Conservation (phyloP, 2,329 filamentous ascomycete genomes). For the Tolypocladium ophioglossoides region DNA sequence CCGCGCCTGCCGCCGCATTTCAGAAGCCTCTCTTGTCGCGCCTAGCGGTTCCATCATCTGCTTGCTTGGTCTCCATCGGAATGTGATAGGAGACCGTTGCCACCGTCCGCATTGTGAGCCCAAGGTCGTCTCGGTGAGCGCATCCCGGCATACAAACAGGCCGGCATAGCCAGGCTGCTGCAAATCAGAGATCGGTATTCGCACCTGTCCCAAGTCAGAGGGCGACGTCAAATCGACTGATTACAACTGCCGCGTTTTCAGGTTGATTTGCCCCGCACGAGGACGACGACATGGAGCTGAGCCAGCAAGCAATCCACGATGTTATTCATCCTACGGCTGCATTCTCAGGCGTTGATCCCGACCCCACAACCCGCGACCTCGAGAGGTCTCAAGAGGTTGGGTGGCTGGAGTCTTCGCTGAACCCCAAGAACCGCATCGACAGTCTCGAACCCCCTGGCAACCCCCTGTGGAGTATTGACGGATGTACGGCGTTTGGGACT, state of each 20-base stretch:
- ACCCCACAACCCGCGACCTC: not conserved
- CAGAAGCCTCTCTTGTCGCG: too few relatives aligned
- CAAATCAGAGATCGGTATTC: not conserved
- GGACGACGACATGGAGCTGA: slow-evolving; percentile 39
- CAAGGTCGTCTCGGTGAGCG: not conserved
- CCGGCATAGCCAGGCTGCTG: not conserved
- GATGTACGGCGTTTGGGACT: slow-evolving; percentile 44
- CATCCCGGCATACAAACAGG: not conserved
- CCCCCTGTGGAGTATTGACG: slow-evolving; percentile 48
- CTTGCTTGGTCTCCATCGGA: not conserved
- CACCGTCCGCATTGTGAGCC: not conserved
- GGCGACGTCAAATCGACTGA: not conserved
- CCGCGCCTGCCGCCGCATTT: not conserved
- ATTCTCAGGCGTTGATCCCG: slow-evolving; percentile 20
- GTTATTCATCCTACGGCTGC: slow-evolving; percentile 49
- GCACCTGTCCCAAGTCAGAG: not conserved
- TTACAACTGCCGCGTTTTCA: not conserved
- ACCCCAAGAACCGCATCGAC: slow-evolving; percentile 51
- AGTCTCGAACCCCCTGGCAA: slow-evolving; percentile 34
- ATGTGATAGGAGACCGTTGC: not conserved
- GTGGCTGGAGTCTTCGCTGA: slow-evolving; percentile 42
- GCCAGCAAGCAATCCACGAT: slow-evolving; percentile 39
- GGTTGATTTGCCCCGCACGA: not conserved
- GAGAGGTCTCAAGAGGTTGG: not conserved
- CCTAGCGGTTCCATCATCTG: not conserved